A percentile compares a stretch with the other conserved stretches of the same genome.
Evolutionary conservation across 176 grass and related monocot genomes (phyloP).

Genomic region (Avena insularis): DNA sequence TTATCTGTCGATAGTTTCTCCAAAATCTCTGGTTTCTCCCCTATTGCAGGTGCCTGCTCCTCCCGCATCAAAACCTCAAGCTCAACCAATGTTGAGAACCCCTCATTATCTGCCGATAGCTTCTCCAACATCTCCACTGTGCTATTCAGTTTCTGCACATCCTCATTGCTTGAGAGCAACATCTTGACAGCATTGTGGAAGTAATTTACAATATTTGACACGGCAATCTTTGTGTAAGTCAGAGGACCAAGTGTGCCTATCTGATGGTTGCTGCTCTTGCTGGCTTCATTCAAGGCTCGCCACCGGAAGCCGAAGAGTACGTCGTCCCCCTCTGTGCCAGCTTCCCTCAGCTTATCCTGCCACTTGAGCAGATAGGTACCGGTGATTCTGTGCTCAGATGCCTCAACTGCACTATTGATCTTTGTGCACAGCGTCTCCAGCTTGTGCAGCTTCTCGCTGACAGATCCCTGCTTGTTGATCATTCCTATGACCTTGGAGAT

Average conservation of each 20-base stretch:
- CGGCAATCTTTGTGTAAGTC: neutral
- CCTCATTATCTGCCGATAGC: neutral
- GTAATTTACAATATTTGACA: neutral
- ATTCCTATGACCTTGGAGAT: slow-evolving; percentile 22
- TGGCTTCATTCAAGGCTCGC: neutral
- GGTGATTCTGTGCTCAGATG: slow-evolving; percentile 6
- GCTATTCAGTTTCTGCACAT: slow-evolving; percentile 13
- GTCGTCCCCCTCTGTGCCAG: slow-evolving; percentile 1
- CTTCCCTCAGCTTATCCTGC: slow-evolving; percentile 40
- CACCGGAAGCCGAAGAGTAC: neutral
- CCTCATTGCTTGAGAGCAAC: neutral
- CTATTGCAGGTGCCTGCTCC: neutral
- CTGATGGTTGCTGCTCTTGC: neutral
- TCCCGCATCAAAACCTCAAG: neutral
- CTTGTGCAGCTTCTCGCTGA: neutral
- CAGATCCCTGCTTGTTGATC: neutral
- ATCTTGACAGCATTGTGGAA: neutral
- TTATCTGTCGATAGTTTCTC: neutral
- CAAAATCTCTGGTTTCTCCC: slow-evolving; percentile 2
- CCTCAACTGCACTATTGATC: slow-evolving; percentile 31
- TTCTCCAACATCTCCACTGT: slow-evolving; percentile 26
- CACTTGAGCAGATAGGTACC: slow-evolving; percentile 11
- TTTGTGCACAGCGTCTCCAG: slow-evolving; percentile 10
- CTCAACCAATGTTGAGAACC: neutral
- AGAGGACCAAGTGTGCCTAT: neutral